These are phyloP conservation scores for Ensete glaucum DNA, from an alignment of 176 grass and related monocot genomes.

Conservation along the genomic window DNA sequence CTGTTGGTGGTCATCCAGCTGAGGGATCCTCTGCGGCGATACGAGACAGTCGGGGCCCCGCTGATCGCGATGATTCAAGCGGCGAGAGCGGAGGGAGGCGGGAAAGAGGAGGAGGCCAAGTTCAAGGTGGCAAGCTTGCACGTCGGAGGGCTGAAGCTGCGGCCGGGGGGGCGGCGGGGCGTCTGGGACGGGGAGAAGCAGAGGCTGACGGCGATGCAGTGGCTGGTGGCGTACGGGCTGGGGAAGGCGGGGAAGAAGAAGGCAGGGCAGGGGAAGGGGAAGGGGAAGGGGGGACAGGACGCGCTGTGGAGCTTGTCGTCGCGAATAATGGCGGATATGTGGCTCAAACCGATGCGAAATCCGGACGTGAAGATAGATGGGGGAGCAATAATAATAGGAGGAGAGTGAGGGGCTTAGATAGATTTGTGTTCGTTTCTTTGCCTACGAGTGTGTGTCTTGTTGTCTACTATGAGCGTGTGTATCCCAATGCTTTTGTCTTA, in stretches of 20 bases:
- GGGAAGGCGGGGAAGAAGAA: constrained; percentile 57
- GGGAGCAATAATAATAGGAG: not conserved
- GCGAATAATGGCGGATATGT: constrained; percentile 90
- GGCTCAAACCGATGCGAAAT: constrained; percentile 82
- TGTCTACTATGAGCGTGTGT: too few species aligned
- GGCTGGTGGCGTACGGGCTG: constrained; percentile 78
- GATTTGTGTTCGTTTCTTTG: too few species aligned
- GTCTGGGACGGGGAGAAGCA: constrained; percentile 84
- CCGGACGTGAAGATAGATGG: constrained; percentile 62
- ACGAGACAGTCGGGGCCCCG: constrained; percentile 69
- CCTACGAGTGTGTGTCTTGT: too few species aligned
- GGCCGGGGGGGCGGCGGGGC: constrained; percentile 30
- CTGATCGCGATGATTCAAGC: constrained; percentile 66
- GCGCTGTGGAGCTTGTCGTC: constrained; percentile 85
- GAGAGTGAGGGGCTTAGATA: not conserved
- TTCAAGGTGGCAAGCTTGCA: constrained; percentile 74
- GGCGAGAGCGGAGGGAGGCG: not conserved
- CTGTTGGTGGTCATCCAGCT: constrained; percentile 59
- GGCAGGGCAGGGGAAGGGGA: constrained; percentile 23
- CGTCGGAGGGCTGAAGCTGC: constrained; percentile 51
- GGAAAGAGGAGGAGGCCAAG: constrained; percentile 41
- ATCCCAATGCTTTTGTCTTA: too few species aligned
- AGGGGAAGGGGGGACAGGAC: constrained; percentile 34
- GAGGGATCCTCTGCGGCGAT: constrained; percentile 73
- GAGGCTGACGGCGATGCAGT: constrained; percentile 84